Conservation (phyloP, 257 asterid genomes). For the Solanum microdontum region DNA sequence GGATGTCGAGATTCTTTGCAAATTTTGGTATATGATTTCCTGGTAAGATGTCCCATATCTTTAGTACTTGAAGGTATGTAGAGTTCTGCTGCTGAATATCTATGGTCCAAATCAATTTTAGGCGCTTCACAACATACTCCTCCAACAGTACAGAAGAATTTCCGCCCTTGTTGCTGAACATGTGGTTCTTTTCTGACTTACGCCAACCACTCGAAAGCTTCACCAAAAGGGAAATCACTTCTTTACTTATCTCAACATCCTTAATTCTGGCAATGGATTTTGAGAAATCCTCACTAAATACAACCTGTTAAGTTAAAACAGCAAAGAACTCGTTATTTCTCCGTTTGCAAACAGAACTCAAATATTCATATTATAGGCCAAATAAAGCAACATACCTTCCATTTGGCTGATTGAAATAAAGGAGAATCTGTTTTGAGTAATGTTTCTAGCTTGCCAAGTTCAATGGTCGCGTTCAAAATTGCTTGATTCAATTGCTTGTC, state of each 20-base stretch:
- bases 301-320: conserved; percentile 9
- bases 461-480: background rate
- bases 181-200: conserved; percentile 4
- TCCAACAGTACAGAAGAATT: conserved; percentile 23
- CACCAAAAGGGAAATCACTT: conserved; percentile 20
- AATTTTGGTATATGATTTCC: conserved; percentile 8
- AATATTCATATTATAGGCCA: background rate
- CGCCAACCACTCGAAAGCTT: conserved; percentile 56
- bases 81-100: conserved; percentile 22
- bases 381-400: background rate
- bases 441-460: conserved; percentile 10
- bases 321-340: background rate
- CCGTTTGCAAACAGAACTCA: background rate
- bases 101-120: conserved; percentile 35
- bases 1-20: background rate
- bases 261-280: conserved; percentile 19
- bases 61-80: conserved; percentile 27
- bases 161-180: background rate
- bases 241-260: conserved; percentile 9
- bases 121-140: conserved; percentile 13
- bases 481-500: conserved; percentile 30
- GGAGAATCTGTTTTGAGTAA: conserved; percentile 19
- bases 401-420: background rate
- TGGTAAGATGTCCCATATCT: conserved; percentile 30
- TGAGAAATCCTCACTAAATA: conserved; percentile 24